Evolutionary conservation across 345 rosid genomes (phyloP), one percentile per base, ranked within the genome.

Genomic region (Aethionema arabicum): DNA sequence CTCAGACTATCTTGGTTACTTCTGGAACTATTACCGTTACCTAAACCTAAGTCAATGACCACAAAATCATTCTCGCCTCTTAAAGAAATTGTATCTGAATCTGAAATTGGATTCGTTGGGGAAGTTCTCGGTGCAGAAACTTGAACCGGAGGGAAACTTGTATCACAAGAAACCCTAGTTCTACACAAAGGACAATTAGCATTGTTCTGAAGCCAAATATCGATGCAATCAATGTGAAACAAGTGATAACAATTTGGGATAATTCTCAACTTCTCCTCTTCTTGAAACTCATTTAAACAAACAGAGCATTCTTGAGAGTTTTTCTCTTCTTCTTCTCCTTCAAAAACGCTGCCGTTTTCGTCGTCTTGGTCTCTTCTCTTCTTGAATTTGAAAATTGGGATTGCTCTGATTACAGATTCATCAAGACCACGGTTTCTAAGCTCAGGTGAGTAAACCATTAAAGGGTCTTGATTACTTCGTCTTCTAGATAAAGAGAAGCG

Each of bases 211-310:
- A 92, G 96, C 96, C 98, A 92, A 50, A 84, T 66, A 70, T 89
- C 98, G 47, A 92, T 86, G 77, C 95, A 92, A 55, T 92, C 96
- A 2, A 92, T 85, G 55, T 92, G 98, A 43, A 92, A 92, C 40
- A 86, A 81, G 72, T 92, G 98, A 72, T 67, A 42, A 35, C 98
- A 92, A 7, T 73, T 82, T 4, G 98, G 98, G 14, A 92, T 78
- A 33, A 70, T 75, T 59, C 82, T 77, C 3, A 89, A 78, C 69
- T 76, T 89, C 80, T 92, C 98, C 2, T 86, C 80, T 48, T 86
- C 95, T 52, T 79, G 82, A 66, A 91, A 91, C 85, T 91, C 96
- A 14, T 63, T 83, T 74, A 91, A 75, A 72, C 97, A 87, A 72
- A 89, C 93, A 0, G 95, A 83, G 37, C 97, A 90, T 52, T 87